A percentile compares a stretch with the other conserved stretches of the same genome.
Evolutionary conservation across 495 filamentous ascomycete species (phyloP).

Genomic region (Pseudevernia furfuracea): DNA sequence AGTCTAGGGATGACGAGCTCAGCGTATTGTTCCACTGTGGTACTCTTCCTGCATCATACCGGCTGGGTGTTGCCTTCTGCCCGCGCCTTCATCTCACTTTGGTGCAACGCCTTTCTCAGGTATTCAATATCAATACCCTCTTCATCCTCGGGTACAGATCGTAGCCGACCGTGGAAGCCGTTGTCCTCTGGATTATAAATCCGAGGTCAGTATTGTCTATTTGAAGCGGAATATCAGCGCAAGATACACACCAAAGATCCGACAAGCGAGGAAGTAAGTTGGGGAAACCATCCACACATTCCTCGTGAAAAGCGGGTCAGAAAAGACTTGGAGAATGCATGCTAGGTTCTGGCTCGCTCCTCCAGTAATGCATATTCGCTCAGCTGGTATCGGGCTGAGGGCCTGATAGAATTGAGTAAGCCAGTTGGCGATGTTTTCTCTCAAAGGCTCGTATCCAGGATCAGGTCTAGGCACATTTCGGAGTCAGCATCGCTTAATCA

Average conservation of each 20-base stretch:
- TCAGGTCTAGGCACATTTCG: conserved; percentile 41
- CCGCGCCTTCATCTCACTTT: conserved; percentile 32
- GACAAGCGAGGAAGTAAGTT: conserved; percentile 69
- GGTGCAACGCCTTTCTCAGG: conserved; percentile 44
- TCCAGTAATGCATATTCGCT: conserved; percentile 71
- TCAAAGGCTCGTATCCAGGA: conserved; percentile 58
- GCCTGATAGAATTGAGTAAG: conserved; percentile 54
- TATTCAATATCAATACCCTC: conserved; percentile 60
- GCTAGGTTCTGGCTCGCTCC: conserved; percentile 73
- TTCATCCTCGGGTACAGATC: conserved; percentile 64
- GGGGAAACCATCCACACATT: conserved; percentile 74
- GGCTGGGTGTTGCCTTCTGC: conserved; percentile 32
- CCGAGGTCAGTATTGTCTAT: no score
- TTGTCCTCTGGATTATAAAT: no score
- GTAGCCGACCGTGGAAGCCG: conserved; percentile 54
- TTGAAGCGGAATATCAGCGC: no score
- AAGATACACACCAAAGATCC: no score
- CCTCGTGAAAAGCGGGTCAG: conserved; percentile 67
- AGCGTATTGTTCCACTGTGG: not conserved
- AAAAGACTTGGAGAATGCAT: conserved; percentile 62
- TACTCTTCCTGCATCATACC: conserved; percentile 29
- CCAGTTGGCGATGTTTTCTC: conserved; percentile 61
- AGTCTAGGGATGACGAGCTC: conserved; percentile 25
- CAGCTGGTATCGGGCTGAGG: conserved; percentile 33
- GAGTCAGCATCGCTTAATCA: no score